Evolutionary conservation across 768 basidiomycete species (phyloP).

Genomic region (Trametopsis cervina): DNA sequence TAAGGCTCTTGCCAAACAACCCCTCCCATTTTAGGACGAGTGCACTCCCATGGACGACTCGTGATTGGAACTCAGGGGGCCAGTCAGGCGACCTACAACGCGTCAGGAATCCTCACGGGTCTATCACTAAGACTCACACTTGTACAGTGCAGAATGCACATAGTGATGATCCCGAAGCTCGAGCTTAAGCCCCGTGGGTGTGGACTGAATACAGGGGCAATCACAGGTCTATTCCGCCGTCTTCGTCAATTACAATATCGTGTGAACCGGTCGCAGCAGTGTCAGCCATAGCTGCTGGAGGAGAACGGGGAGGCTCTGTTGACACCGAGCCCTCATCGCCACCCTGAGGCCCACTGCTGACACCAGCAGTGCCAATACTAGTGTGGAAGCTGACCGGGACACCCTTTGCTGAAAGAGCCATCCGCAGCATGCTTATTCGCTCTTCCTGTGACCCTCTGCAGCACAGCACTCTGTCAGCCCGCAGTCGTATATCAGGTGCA

Average conservation of each 20-base stretch:
- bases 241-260: conserved; percentile 5
- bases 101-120: neutral
- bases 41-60: neutral
- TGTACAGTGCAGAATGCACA: no score
- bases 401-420: conserved; percentile 60
- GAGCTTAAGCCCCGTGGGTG: no score
- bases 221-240: conserved; percentile 13
- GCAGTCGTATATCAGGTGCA: no score
- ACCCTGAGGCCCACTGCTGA: neutral
- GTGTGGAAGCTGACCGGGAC: conserved; percentile 37
- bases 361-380: no score
- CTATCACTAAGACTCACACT: neutral
- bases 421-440: conserved; percentile 56
- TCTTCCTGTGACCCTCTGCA: conserved; percentile 74
- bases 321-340: neutral
- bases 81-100: neutral
- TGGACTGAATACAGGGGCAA: neutral
- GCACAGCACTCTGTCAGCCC: neutral
- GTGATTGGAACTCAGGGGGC: no score
- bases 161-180: no score
- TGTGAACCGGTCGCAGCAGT: neutral
- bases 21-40: neutral
- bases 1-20: conserved; percentile 7
- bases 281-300: neutral
- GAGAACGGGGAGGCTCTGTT: neutral